These are phyloP conservation scores for Phoenix dactylifera DNA, from an alignment of 176 grass and related monocot species.

Conservation along the genomic window DNA sequence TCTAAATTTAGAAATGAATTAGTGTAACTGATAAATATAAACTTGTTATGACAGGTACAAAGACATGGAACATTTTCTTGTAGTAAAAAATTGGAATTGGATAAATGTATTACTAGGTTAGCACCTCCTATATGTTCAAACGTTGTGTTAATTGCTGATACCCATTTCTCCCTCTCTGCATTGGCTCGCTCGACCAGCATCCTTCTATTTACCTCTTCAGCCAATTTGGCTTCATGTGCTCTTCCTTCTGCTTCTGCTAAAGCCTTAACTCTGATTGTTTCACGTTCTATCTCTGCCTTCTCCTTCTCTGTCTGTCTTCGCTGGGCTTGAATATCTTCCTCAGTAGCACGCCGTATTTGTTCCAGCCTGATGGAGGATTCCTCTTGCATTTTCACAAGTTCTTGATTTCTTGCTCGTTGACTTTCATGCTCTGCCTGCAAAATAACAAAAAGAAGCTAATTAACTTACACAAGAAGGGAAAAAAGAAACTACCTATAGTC, in stretches of 20 bases:
- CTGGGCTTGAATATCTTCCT: slow-evolving; percentile 74
- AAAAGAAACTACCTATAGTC: background rate
- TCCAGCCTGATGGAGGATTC: slow-evolving; percentile 71
- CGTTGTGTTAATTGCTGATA: slow-evolving; percentile 81
- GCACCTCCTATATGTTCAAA: slow-evolving; percentile 97
- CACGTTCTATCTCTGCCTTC: slow-evolving; percentile 41
- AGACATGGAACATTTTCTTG: no score
- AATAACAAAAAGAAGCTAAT: background rate
- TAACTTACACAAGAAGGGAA: background rate
- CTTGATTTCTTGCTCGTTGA: slow-evolving; percentile 84
- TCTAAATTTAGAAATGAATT: background rate
- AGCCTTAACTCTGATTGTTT: slow-evolving; percentile 20
- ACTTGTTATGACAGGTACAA: background rate
- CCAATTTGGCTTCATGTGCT: slow-evolving; percentile 26
- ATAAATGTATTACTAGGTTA: no score
- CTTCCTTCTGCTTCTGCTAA: slow-evolving; percentile 46
- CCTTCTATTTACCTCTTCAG: slow-evolving; percentile 62
- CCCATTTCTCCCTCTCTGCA: slow-evolving; percentile 92
- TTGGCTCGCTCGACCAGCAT: slow-evolving; percentile 43
- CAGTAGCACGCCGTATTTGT: slow-evolving; percentile 51
- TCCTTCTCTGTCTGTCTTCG: slow-evolving; percentile 48
- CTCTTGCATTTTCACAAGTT: slow-evolving; percentile 96
- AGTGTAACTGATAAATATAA: background rate
- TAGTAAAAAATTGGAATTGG: no score
- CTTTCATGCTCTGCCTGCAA: slow-evolving; percentile 56